A percentile compares a stretch with the other conserved stretches of the same genome.
phyloP scores from a whole-genome alignment of 495 filamentous ascomycete genomes.

The Neurospora sp. region DNA sequence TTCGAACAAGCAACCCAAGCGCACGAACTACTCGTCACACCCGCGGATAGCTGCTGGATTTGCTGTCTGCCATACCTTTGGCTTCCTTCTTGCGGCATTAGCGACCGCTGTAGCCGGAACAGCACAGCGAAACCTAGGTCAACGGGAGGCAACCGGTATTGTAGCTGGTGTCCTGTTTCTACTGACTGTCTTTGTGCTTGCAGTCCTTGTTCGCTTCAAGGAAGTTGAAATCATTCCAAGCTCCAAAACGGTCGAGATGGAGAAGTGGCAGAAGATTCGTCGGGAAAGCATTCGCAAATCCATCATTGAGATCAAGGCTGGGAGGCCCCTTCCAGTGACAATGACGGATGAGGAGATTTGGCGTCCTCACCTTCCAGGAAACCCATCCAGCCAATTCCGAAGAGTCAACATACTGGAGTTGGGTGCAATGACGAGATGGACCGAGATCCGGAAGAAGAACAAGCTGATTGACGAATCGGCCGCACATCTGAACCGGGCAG shows the following conservation, averaged over 20 bases:
- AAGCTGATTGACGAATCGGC: conserved; percentile 39
- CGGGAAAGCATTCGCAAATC: conserved; percentile 24
- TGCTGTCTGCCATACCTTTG: conserved; percentile 55
- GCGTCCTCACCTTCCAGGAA: conserved; percentile 57
- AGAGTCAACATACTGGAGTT: conserved; percentile 59
- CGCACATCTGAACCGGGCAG: conserved; percentile 30
- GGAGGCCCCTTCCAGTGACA: conserved; percentile 15
- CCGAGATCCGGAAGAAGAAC: conserved; percentile 60
- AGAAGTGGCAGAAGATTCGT: conserved; percentile 35
- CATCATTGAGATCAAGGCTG: background rate
- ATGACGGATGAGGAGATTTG: conserved; percentile 47
- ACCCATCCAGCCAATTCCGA: conserved; percentile 53
- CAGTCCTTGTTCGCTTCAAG: conserved; percentile 50
- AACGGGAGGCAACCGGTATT: conserved; percentile 51
- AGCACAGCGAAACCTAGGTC: conserved; percentile 51
- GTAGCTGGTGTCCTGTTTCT: conserved; percentile 52
- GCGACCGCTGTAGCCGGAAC: conserved; percentile 53
- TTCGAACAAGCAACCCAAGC: conserved; percentile 38
- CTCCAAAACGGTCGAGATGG: conserved; percentile 41
- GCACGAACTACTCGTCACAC: conserved; percentile 57
- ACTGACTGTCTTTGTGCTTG: conserved; percentile 50
- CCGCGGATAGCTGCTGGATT: conserved; percentile 63
- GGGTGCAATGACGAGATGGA: conserved; percentile 54
- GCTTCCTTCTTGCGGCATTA: conserved; percentile 53
- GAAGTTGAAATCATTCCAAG: conserved; percentile 55